phyloP scores from a whole-genome alignment of 129 eudicot species.

The Artemisia argyi region DNA sequence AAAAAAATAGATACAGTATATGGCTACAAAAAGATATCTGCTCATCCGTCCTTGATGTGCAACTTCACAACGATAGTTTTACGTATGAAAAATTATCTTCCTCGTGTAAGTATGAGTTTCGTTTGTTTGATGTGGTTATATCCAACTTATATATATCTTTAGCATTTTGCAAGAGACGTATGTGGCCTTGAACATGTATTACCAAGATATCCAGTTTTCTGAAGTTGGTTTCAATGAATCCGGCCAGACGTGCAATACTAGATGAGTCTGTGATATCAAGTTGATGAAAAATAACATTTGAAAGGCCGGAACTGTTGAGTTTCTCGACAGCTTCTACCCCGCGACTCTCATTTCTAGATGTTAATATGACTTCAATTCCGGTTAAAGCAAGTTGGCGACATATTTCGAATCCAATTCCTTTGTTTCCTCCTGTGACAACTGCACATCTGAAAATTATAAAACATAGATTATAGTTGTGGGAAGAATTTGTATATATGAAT shows the following conservation, averaged over 20 bases:
- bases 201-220: not conserved
- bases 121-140: too few species aligned
- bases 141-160: too few species aligned
- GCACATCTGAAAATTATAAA: not conserved
- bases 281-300: not conserved
- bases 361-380: conserved; percentile 17
- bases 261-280: too few species aligned
- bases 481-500: too few species aligned
- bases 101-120: too few species aligned
- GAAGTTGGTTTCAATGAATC: not conserved
- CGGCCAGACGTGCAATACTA: not conserved
- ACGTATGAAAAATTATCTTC: too few species aligned
- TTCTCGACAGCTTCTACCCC: not conserved
- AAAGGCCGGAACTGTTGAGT: not conserved
- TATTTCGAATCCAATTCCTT: conserved; percentile 19
- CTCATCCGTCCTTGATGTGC: too few species aligned
- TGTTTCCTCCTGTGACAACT: conserved; percentile 24
- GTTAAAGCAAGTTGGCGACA: conserved; percentile 19
- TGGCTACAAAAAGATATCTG: too few species aligned
- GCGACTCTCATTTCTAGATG: conserved; percentile 11
- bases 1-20: too few species aligned
- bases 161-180: too few species aligned
- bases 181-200: not conserved
- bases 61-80: too few species aligned
- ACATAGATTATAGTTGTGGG: too few species aligned